phyloP scores from a whole-genome alignment of 2,329 filamentous ascomycete species.

The Penicillium crustosum region DNA sequence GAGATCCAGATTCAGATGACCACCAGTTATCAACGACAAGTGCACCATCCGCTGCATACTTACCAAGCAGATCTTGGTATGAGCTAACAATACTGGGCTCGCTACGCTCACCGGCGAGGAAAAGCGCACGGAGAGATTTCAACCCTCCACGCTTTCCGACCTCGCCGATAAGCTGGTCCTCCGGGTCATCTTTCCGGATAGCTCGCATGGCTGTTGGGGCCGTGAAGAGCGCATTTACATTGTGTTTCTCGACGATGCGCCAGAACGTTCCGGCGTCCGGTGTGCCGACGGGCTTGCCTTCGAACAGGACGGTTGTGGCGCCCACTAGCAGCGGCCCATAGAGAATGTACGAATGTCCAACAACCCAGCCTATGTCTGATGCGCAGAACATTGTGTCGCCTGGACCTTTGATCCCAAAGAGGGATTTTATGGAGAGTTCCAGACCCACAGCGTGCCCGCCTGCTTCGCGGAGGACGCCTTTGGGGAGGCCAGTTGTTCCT shows the following conservation, averaged over 20 bases:
- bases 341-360: slow-evolving; percentile 82
- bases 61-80: slow-evolving; percentile 71
- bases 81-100: slow-evolving; percentile 81
- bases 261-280: slow-evolving; percentile 86
- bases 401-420: slow-evolving; percentile 79
- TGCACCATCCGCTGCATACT: slow-evolving; percentile 64
- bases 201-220: slow-evolving; percentile 85
- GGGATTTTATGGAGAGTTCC: slow-evolving; percentile 75
- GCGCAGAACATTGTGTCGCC: slow-evolving; percentile 80
- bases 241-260: slow-evolving; percentile 81
- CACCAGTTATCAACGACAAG: slow-evolving; percentile 72
- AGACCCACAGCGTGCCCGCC: slow-evolving; percentile 86
- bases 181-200: slow-evolving; percentile 80
- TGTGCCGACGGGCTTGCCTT: slow-evolving; percentile 91
- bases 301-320: slow-evolving; percentile 82
- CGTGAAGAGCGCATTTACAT: slow-evolving; percentile 80
- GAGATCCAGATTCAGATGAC: slow-evolving; percentile 69
- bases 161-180: slow-evolving; percentile 64
- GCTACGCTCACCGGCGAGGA: slow-evolving; percentile 84
- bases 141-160: slow-evolving; percentile 69
- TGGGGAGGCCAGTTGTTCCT: slow-evolving; percentile 78
- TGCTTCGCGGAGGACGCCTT: slow-evolving; percentile 78
- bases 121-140: slow-evolving; percentile 70
- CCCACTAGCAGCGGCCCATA: slow-evolving; percentile 84
- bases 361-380: slow-evolving; percentile 90